Conservation (phyloP, 768 basidiomycete genomes). For the Rhodotorula kratochvilovae region DNA sequence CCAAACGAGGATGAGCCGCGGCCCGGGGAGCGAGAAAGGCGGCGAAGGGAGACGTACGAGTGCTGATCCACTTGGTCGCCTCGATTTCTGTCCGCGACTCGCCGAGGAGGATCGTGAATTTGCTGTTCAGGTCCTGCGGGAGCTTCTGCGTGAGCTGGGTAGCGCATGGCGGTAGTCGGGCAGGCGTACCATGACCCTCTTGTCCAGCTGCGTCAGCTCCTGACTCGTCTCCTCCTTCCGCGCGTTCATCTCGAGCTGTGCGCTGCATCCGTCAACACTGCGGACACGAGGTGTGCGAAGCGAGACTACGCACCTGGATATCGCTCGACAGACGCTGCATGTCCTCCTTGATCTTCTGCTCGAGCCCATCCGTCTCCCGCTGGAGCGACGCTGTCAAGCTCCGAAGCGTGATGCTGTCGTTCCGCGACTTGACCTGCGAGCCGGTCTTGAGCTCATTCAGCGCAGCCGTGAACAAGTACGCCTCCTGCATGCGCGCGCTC, state of each 20-base stretch:
- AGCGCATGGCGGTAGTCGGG: background rate
- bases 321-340: constrained; percentile 84
- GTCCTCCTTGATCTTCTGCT: constrained; percentile 91
- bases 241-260: constrained; percentile 93
- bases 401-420: constrained; percentile 77
- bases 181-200: constrained; percentile 56
- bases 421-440: constrained; percentile 71
- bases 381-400: constrained; percentile 69
- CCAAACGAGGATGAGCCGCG: background rate
- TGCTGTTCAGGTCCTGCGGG: constrained; percentile 50
- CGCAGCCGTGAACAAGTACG: constrained; percentile 90
- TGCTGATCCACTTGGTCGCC: constrained; percentile 51
- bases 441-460: constrained; percentile 84
- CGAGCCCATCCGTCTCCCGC: constrained; percentile 76
- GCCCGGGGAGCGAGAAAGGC: background rate
- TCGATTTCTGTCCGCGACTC: constrained; percentile 52
- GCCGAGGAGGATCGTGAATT: constrained; percentile 50
- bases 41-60: constrained; percentile 20
- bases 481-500: constrained; percentile 59
- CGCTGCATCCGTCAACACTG: background rate
- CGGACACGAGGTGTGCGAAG: no score
- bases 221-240: constrained; percentile 83
- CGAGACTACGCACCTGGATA: constrained; percentile 9
- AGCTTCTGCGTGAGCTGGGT: no score
- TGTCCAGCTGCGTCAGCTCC: constrained; percentile 77